Percentiles rank a stretch among this genome's conserved stretches.
These are phyloP conservation scores for Chaetomiaceae sp. DNA, from an alignment of 2,329 filamentous ascomycete species.

Conservation along the genomic window DNA sequence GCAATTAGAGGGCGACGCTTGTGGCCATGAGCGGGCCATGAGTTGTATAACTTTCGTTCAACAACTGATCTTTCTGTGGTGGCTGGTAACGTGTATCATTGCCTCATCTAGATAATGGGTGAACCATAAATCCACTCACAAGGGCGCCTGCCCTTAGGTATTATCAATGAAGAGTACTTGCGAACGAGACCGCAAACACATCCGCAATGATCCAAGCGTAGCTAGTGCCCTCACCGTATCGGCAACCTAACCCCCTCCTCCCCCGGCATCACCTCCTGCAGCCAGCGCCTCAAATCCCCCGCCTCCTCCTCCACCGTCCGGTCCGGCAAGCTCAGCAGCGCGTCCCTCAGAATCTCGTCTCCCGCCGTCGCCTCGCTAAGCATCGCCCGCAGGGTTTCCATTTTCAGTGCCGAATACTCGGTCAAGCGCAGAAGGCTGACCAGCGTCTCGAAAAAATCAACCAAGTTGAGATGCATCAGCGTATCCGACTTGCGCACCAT, in stretches of 20 bases:
- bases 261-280: slow-evolving; percentile 38
- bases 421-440: slow-evolving; percentile 45
- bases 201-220: no score
- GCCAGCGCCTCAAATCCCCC: slow-evolving; percentile 43
- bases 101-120: no score
- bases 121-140: no score
- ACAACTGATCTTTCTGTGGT: not conserved
- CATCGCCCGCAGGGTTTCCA: slow-evolving; percentile 36
- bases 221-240: slow-evolving; percentile 21
- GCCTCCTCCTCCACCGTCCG: slow-evolving; percentile 50
- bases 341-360: slow-evolving; percentile 38
- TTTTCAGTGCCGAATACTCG: slow-evolving; percentile 31
- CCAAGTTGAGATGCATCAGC: slow-evolving; percentile 47
- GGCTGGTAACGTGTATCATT: no score
- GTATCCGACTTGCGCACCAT: slow-evolving; percentile 49
- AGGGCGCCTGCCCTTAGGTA: no score
- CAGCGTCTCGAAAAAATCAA: slow-evolving; percentile 52
- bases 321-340: slow-evolving; percentile 43
- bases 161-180: no score
- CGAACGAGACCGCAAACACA: no score
- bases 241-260: slow-evolving; percentile 24
- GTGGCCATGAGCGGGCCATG: slow-evolving; percentile 4
- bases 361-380: slow-evolving; percentile 39
- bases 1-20: not conserved
- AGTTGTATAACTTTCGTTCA: not conserved